These are phyloP conservation scores for Jackrogersella minutella DNA, from an alignment of 495 filamentous ascomycete species.

Conservation along the genomic window DNA sequence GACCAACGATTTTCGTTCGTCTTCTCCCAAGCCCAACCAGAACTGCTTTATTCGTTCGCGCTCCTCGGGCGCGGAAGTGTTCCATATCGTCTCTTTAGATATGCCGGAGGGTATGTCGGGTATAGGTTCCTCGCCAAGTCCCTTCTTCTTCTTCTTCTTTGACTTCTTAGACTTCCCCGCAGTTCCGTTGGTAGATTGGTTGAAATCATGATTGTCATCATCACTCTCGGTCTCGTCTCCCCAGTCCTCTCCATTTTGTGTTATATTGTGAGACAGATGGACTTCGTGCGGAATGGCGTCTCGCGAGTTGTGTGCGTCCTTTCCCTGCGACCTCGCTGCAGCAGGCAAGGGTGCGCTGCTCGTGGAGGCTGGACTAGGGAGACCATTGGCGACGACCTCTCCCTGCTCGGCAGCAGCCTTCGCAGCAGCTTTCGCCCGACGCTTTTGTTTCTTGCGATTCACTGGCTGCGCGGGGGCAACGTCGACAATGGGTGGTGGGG, in stretches of 20 bases:
- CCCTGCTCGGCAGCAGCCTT: conserved; percentile 65
- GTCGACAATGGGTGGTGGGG: conserved; percentile 36
- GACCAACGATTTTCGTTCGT: conserved; percentile 90
- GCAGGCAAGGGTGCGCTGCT: conserved; percentile 43
- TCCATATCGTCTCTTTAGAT: conserved; percentile 92
- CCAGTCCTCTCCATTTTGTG: conserved; percentile 54
- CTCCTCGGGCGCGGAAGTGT: conserved; percentile 91
- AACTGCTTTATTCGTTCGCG: conserved; percentile 97
- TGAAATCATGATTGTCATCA: conserved; percentile 46
- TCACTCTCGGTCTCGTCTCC: conserved; percentile 58
- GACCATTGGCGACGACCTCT: conserved; percentile 48
- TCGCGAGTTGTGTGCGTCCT: conserved; percentile 33
- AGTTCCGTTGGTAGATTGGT: conserved; percentile 27
- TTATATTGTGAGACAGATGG: conserved; percentile 37
- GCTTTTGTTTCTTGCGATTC: conserved; percentile 94
- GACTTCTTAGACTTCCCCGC: conserved; percentile 62
- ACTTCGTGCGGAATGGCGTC: conserved; percentile 20
- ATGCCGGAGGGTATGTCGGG: conserved; percentile 48
- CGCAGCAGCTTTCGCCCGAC: conserved; percentile 78
- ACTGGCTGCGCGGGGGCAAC: conserved; percentile 56
- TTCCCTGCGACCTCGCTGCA: conserved; percentile 38
- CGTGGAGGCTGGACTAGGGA: conserved; percentile 49
- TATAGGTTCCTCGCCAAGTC: conserved; percentile 26
- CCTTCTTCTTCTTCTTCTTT: conserved; percentile 69
- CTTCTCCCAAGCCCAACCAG: conserved; percentile 95